phyloP scores from a whole-genome alignment of 2,329 filamentous ascomycete species.

The Paraphoma sp. region DNA sequence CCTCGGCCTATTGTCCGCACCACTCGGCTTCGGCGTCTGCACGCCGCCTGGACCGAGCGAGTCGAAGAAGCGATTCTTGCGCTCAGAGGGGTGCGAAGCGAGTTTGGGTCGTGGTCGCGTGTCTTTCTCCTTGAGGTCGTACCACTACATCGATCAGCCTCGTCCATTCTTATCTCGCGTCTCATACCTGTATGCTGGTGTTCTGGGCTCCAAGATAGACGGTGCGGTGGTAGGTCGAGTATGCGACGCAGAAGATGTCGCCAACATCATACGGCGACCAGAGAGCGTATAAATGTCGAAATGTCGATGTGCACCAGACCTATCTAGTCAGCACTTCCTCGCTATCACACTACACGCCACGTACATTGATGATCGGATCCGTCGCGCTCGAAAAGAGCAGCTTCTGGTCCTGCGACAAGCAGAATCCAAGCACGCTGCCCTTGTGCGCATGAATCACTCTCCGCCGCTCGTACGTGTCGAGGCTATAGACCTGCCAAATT shows the following conservation, averaged over 20 bases:
- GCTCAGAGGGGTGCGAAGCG: slow-evolving; percentile 73
- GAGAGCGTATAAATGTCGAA: slow-evolving; percentile 83
- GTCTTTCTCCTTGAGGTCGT: slow-evolving; percentile 71
- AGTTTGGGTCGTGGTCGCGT: slow-evolving; percentile 67
- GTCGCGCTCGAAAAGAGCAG: slow-evolving; percentile 92
- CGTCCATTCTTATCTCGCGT: neutral
- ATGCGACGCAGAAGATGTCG: slow-evolving; percentile 94
- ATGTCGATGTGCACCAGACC: slow-evolving; percentile 76
- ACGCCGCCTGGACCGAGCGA: slow-evolving; percentile 84
- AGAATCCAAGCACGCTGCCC: slow-evolving; percentile 86
- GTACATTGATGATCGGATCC: slow-evolving; percentile 86
- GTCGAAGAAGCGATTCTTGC: slow-evolving; percentile 91
- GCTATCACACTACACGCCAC: neutral
- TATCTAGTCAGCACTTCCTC: neutral
- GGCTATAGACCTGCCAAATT: slow-evolving; percentile 71
- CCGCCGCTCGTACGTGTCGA: slow-evolving; percentile 84
- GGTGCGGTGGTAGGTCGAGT: slow-evolving; percentile 78
- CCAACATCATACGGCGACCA: slow-evolving; percentile 94
- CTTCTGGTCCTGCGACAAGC: slow-evolving; percentile 74
- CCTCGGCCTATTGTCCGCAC: slow-evolving; percentile 56
- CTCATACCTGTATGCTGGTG: slow-evolving; percentile 76
- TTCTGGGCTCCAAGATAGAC: slow-evolving; percentile 94
- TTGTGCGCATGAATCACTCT: slow-evolving; percentile 85
- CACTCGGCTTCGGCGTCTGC: slow-evolving; percentile 74
- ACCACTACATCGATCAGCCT: slow-evolving; percentile 66